Evolutionary conservation across 345 rosid species (phyloP), one percentile per base, ranked within the genome.

Genomic region (Eucalyptus urophylla): DNA sequence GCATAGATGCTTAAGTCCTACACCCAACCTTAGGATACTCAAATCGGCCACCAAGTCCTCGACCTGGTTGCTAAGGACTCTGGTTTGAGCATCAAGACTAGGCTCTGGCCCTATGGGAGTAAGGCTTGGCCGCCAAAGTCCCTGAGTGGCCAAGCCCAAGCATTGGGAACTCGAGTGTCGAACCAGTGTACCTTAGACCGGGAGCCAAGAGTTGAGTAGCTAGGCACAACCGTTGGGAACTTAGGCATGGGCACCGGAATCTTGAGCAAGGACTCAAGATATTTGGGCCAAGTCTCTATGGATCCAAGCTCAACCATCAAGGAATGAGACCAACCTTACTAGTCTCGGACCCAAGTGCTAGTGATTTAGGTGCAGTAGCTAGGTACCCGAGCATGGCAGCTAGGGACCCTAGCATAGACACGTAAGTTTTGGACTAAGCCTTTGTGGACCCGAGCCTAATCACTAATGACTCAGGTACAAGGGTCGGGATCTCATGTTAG

Each of bases 191-290:
- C 47, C 2, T 11, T 7, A 37, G 47, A 76, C 2, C 2, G 0
- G 27, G 14, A 21, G 29, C 7, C 14, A 10, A 40, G 47, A 40
- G 81, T 72, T 19, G 25, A 5, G 45, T 22, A 76, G 8, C 29
- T 76, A 2, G 15, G 29, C 85, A 76, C 5, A 3, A 6, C 15
- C 27, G 1, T 4, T 7, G 8, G 4, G 27, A 37, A 76, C 8
- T 11, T 0, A 0, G 2, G 45, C 5, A 37, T 3, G 0, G 1
- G 8, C 47, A 76, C 22, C 1, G 2, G 1, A 11, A 76, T 21
- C 83, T 40, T 0, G 1, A 11, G 29, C 47, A 76, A 17, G 29
- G 27, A 29, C 47, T 76, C 47, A 40, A 11, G 15, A 40, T 13
- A 40, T 76, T 6, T 6, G 15, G 5, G 47, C 9, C 29, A 3